Percentiles rank a stretch among this genome's conserved stretches.
These are phyloP conservation scores for Fraxinus excelsior DNA, from an alignment of 257 asterid genomes.

Conservation along the genomic window DNA sequence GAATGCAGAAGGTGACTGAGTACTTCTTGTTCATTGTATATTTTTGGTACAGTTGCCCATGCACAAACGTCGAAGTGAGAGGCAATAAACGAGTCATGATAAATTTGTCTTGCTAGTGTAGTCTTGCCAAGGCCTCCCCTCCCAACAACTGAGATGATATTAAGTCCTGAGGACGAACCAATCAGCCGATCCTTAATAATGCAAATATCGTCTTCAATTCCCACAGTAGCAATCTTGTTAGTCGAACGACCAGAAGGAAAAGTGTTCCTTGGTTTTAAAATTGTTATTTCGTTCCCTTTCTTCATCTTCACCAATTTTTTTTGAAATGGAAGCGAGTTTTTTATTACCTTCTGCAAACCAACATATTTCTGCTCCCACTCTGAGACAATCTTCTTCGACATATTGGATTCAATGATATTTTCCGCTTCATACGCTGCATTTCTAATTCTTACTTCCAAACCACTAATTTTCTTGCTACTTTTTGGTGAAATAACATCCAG, in stretches of 20 bases:
- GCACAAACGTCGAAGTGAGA: constrained; percentile 18
- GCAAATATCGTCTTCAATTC: neutral
- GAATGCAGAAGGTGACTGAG: too few relatives aligned
- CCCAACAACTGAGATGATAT: neutral
- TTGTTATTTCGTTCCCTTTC: neutral
- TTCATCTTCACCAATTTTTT: neutral
- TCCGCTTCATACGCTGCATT: constrained; percentile 11
- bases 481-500: neutral
- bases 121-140: constrained; percentile 31
- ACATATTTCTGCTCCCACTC: neutral
- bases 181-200: neutral
- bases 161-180: neutral
- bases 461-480: neutral
- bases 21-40: too few relatives aligned
- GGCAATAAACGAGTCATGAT: neutral
- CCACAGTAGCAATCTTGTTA: neutral
- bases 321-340: neutral
- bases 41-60: constrained; percentile 18
- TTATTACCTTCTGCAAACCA: neutral
- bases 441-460: constrained; percentile 8
- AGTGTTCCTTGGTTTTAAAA: neutral
- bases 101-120: constrained; percentile 19
- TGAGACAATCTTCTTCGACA: neutral
- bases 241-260: neutral
- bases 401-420: constrained; percentile 13